Base-by-base conservation (phyloP, 805 yeast genomes). In the Zygosaccharomyces siamensis region DNA sequence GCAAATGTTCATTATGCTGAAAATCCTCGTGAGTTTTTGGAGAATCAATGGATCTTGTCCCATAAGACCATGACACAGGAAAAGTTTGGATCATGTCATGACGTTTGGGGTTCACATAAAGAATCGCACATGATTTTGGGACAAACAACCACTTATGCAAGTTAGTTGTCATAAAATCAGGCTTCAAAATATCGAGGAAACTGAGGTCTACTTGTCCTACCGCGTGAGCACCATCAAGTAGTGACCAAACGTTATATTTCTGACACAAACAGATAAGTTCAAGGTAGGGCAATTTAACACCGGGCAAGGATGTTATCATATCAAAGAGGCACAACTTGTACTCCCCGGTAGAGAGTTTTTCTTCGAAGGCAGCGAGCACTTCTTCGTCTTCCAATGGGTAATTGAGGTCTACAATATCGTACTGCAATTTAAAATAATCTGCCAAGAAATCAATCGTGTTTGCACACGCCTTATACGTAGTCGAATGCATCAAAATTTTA, bases 211-310 rank as follows among this genome's bases (percentile, higher is more conserved):
- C 56, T 47, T 73, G 65, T 0, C 92, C 92, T 31, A 79, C 71
- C 1, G 80, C 76, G 59, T 85, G 92, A 4, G 90, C 92, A 11
- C 85, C 92, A 61, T 85, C 92, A 23, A 85, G 74, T 38, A 82
- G 64, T 3, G 86, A 78, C 40, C 81, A 51, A 4, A 78, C 77
- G 11, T 66, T 63, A 42, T 77, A 64, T 43, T 75, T 63, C 11
- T 66, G 61, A 53, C 88, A 79, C 37, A 78, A 56, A 5, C 60
- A 51, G 3, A 73, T 69, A 40, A 84, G 54, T 45, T 69, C 59
- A 50, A 74, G 73, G 61, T 73, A 84, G 0, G 93, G 92, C 26
- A 83, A 55, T 20, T 63, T 56, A 4, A 75, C 75, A 7, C 83
- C 83, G 2, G 93, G 92, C 78, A 76, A 74, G 1, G 89, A 83